These are phyloP conservation scores for Cyclotella baltica DNA, from an alignment of 108 stramenopile species.

Conservation along the genomic window DNA sequence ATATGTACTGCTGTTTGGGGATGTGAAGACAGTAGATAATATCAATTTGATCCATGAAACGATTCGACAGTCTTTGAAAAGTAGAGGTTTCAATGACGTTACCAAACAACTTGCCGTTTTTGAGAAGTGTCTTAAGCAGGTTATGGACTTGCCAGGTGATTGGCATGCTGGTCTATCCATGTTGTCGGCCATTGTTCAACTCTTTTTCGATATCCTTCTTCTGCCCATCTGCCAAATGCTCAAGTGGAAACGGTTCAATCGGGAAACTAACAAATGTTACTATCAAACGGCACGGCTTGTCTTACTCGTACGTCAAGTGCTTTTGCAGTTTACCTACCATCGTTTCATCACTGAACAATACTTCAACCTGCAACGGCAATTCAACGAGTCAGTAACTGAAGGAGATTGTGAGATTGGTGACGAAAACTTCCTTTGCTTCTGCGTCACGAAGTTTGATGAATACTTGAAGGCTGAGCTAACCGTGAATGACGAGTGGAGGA, in stretches of 20 bases:
- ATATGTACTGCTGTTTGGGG: background rate
- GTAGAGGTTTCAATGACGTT: background rate
- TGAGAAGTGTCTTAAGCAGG: background rate
- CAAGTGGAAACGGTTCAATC: background rate
- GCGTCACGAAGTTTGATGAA: background rate
- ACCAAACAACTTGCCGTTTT: background rate
- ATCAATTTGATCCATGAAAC: background rate
- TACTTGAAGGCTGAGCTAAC: background rate
- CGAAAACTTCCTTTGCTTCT: slow-evolving; percentile 1
- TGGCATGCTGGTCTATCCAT: slow-evolving; percentile 5
- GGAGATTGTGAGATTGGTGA: background rate
- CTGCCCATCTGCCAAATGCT: background rate
- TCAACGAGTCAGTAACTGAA: background rate
- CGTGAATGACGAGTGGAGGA: background rate
- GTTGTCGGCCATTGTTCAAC: background rate
- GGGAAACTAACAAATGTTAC: slow-evolving; percentile 11
- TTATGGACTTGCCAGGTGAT: background rate
- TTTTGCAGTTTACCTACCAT: background rate
- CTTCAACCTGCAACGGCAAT: background rate
- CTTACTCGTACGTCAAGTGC: background rate
- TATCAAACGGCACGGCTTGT: background rate
- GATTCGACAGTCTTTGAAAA: background rate
- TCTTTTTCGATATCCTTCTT: background rate
- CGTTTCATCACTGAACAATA: background rate
- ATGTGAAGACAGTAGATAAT: slow-evolving; percentile 5